phyloP scores from a whole-genome alignment of 495 filamentous ascomycete genomes.

The Aspergillus saccharolyticus region DNA sequence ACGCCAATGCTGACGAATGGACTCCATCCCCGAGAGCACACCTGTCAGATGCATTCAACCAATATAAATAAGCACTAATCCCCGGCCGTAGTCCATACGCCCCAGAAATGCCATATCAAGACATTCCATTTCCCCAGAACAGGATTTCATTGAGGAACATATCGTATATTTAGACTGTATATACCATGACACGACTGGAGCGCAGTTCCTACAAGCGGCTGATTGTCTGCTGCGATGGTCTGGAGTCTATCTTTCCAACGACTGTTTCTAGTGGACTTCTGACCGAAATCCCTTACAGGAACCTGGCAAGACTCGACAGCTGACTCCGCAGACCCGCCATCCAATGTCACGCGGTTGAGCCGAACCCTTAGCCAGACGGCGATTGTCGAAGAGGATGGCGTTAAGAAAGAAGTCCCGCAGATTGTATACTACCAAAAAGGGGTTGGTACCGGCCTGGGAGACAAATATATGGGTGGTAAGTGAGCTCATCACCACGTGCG shows the following conservation, averaged over 20 bases:
- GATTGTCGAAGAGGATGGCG: slow-evolving; percentile 19
- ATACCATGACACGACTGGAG: not conserved
- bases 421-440: slow-evolving; percentile 54
- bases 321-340: slow-evolving; percentile 29
- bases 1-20: not conserved
- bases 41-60: not conserved
- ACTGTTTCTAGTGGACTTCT: no score
- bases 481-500: not conserved
- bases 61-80: not conserved
- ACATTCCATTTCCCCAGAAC: no score
- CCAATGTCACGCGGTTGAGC: slow-evolving; percentile 41
- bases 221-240: slow-evolving; percentile 42
- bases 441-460: slow-evolving; percentile 40
- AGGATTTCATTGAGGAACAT: no score
- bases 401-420: slow-evolving; percentile 33
- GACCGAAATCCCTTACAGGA: no score
- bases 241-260: not conserved
- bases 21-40: not conserved
- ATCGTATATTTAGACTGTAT: no score
- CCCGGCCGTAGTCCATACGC: not conserved
- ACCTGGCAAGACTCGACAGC: slow-evolving; percentile 39
- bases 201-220: slow-evolving; percentile 24
- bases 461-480: slow-evolving; percentile 18
- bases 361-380: slow-evolving; percentile 31
- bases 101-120: not conserved